Base-by-base conservation (phyloP, 495 filamentous ascomycete species). In the Mytilinidion resinicola region DNA sequence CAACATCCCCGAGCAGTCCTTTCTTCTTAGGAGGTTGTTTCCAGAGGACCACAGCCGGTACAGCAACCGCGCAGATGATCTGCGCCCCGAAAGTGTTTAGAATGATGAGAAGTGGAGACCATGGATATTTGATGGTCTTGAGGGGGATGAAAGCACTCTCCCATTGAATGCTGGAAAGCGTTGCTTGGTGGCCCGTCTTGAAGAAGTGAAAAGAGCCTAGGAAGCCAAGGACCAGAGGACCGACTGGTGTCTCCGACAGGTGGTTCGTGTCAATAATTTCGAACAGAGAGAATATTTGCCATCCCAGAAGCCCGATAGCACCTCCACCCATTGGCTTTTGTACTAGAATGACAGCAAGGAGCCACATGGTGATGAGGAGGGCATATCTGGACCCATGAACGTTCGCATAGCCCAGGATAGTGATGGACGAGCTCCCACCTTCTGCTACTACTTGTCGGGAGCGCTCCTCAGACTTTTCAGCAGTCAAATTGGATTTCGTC, bases 181-280 rank as follows among this genome's bases (percentile, higher is more conserved):
- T 86, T 14, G 92, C 92, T 72, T 97, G 95, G 72, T 99, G 93
- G 62, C 93, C 93, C 0, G 93, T 99, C 65, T 92, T 96, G 83
- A 99, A 99, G 77, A 85, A 99, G 75, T 96, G 83, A 70, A 90
- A 96, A 62, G 84, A 87, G 48, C 90, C 95, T 1, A 99, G 78
- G 14, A 96, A 72, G 38, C 83, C 95, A 10, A 99, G 78, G 39
- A 95, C 77, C 20, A 91, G 76, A 20, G 95, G 92, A 0, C 91
- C 93, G 67, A 97, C 85, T 35, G 87, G 71, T 3, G 87, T 85
- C 63, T 82, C 79, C 42, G 77, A 70, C 1, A 96, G 73, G 43
- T 77, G 70, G 70, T 89, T 88, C 43, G 86, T 81, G 75, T 95
- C 90, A 51, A 96, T 74, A 64, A 97, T 87, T 73, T 99, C 95